These are phyloP conservation scores for Diplodia intermedia DNA, from an alignment of 2,329 filamentous ascomycete species.

Conservation along the genomic window DNA sequence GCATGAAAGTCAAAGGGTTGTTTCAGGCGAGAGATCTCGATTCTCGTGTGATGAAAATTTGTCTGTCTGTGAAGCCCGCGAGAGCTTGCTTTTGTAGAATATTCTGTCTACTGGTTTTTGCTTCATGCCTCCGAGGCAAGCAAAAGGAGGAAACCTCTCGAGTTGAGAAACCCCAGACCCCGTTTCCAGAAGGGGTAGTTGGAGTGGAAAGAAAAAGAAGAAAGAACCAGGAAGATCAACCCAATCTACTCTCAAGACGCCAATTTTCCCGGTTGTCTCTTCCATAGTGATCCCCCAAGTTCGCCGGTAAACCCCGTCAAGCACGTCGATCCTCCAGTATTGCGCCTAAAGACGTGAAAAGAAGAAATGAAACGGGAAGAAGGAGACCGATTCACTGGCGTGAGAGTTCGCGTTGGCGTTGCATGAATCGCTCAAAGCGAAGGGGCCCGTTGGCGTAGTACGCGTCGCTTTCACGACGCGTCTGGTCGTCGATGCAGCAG, in stretches of 20 bases:
- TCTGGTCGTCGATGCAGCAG: too few relatives aligned
- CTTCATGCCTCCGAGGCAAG: not conserved
- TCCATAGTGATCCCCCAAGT: not conserved
- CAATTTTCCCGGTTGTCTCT: not conserved
- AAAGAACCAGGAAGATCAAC: not conserved
- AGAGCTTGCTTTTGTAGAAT: not conserved
- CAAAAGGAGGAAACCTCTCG: not conserved
- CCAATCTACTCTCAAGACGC: not conserved
- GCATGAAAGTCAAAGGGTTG: too few relatives aligned
- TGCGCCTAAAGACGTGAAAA: not conserved
- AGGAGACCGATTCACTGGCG: not conserved
- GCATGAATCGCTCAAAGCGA: not conserved
- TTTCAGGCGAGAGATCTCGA: not conserved
- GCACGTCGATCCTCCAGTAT: not conserved
- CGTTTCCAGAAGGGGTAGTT: not conserved
- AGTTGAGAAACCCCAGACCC: not conserved
- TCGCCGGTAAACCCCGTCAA: not conserved
- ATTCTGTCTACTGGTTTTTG: conserved; percentile 1
- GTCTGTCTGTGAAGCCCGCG: conserved; percentile 1
- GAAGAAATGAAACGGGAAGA: not conserved
- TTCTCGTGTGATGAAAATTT: not conserved
- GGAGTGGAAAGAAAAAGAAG: not conserved
- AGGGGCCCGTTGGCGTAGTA: not conserved
- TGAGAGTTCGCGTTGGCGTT: not conserved
- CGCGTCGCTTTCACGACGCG: too few relatives aligned